Conservation (phyloP, 2,329 filamentous ascomycete genomes). For the Parastagonospora avenae region DNA sequence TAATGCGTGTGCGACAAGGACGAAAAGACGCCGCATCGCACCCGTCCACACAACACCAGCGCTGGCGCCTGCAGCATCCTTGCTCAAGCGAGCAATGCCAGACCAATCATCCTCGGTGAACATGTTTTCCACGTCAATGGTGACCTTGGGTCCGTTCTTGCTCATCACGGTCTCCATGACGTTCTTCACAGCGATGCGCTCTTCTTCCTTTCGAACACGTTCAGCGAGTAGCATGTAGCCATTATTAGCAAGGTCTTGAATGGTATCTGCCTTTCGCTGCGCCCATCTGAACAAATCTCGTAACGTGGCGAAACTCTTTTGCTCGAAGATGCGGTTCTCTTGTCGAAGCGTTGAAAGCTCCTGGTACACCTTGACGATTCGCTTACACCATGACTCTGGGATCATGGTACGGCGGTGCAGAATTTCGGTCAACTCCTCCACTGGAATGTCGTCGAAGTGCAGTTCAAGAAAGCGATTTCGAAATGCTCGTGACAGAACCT, state of each 20-base stretch:
- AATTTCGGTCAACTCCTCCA: slow-evolving; percentile 91
- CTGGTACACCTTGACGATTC: slow-evolving; percentile 92
- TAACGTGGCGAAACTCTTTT: slow-evolving; percentile 95
- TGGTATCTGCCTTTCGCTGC: slow-evolving; percentile 78
- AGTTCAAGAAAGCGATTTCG: slow-evolving; percentile 95
- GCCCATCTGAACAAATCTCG: slow-evolving; percentile 97
- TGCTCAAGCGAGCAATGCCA: slow-evolving; percentile 43
- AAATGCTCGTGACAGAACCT: slow-evolving; percentile 91
- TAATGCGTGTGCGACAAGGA: slow-evolving; percentile 85
- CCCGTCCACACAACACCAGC: slow-evolving; percentile 82
- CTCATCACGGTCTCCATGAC: slow-evolving; percentile 91
- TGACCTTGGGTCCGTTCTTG: slow-evolving; percentile 61
- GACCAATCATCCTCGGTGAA: slow-evolving; percentile 61
- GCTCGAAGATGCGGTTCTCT: slow-evolving; percentile 89
- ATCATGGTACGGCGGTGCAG: slow-evolving; percentile 86
- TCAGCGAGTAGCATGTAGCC: slow-evolving; percentile 97
- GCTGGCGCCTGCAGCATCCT: slow-evolving; percentile 20
- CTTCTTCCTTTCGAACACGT: slow-evolving; percentile 87
- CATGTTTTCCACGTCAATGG: slow-evolving; percentile 73
- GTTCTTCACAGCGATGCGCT: slow-evolving; percentile 80
- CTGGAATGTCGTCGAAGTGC: slow-evolving; percentile 97
- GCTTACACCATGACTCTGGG: slow-evolving; percentile 85
- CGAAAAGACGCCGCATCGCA: slow-evolving; percentile 89
- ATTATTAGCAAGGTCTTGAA: slow-evolving; percentile 87
- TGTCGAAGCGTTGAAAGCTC: slow-evolving; percentile 89